phyloP scores from a whole-genome alignment of 345 rosid species.

The Eucalyptus fibrosa region DNA sequence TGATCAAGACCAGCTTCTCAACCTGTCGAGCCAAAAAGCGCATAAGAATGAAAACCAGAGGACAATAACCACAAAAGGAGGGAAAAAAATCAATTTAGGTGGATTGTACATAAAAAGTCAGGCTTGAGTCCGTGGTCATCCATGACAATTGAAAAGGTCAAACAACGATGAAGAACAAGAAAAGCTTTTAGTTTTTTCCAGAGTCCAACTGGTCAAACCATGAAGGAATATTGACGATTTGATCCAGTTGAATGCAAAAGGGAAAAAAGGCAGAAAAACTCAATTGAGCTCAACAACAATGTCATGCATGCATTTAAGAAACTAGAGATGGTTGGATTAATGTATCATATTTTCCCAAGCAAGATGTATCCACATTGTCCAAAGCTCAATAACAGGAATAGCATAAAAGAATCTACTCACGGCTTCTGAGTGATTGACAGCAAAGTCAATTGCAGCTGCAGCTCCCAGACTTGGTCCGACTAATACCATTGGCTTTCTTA shows the following conservation, averaged over 20 bases:
- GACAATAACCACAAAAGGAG: background rate
- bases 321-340: background rate
- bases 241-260: background rate
- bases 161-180: background rate
- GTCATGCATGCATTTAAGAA: background rate
- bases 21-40: conserved; percentile 18
- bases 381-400: background rate
- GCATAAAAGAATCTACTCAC: conserved; percentile 21
- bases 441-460: conserved; percentile 70
- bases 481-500: conserved; percentile 64
- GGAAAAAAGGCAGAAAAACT: background rate
- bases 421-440: conserved; percentile 63
- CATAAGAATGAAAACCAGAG: background rate
- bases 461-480: conserved; percentile 98
- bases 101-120: background rate
- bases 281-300: background rate
- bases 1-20: conserved; percentile 62
- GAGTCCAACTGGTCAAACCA: background rate
- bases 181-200: background rate
- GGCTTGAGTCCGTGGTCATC: background rate
- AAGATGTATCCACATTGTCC: background rate
- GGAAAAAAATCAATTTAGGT: background rate
- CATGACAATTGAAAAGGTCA: background rate
- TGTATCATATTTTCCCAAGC: background rate
- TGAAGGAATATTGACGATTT: background rate